Conservation (phyloP, 2,329 filamentous ascomycete genomes). For the Alternaria sp. region DNA sequence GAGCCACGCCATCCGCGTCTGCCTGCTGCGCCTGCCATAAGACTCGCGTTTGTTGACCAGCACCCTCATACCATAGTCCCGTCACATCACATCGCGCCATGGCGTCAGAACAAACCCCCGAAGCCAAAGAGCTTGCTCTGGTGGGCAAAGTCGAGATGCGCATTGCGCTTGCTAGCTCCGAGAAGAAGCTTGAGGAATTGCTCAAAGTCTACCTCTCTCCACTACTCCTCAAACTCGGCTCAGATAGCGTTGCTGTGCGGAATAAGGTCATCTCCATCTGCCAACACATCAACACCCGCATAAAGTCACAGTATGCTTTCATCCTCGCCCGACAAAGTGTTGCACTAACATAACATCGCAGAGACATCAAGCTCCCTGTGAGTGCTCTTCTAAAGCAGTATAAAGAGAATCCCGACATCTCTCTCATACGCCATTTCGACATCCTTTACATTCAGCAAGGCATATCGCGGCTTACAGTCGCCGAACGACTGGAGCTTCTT, state of each 20-base stretch:
- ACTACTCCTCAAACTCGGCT: conserved; percentile 83
- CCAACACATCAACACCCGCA: conserved; percentile 72
- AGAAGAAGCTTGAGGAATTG: conserved; percentile 79
- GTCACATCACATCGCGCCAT: conserved; percentile 26
- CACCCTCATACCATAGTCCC: background rate
- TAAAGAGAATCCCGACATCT: conserved; percentile 71
- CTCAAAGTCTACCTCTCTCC: conserved; percentile 81
- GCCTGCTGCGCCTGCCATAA: conserved; percentile 30
- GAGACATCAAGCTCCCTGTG: conserved; percentile 78
- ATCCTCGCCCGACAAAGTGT: background rate
- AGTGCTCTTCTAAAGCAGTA: conserved; percentile 86
- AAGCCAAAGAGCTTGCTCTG: conserved; percentile 78
- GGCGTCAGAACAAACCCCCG: conserved; percentile 46
- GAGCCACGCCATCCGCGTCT: conserved; percentile 27
- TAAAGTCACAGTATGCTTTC: conserved; percentile 58
- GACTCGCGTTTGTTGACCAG: background rate
- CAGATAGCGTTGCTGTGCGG: conserved; percentile 78
- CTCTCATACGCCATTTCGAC: conserved; percentile 86
- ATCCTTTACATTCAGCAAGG: conserved; percentile 89
- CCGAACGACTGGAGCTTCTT: conserved; percentile 74
- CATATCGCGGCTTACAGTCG: conserved; percentile 63
- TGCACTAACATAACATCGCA: conserved; percentile 24
- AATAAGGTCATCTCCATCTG: conserved; percentile 77
- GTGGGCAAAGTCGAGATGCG: conserved; percentile 85
- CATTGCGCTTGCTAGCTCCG: conserved; percentile 82